phyloP scores from a whole-genome alignment of 2,329 filamentous ascomycete genomes.

The Dactylellina drechsleri region DNA sequence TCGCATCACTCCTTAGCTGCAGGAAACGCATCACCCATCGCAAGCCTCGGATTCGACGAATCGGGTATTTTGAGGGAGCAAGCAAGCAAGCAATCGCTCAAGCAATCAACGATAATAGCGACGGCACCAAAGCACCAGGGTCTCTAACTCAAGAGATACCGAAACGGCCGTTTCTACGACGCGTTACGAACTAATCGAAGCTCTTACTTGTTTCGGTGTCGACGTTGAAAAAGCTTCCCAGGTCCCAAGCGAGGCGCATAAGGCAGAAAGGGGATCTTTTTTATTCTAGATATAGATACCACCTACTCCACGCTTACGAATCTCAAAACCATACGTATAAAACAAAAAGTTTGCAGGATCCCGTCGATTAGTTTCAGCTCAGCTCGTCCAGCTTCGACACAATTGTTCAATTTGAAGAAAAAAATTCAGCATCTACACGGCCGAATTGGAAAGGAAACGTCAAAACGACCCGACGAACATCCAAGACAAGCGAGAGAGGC shows the following conservation, averaged over 20 bases:
- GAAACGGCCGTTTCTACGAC: conserved; percentile 53
- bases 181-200: conserved; percentile 45
- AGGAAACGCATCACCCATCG: conserved; percentile 44
- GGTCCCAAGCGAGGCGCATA: conserved; percentile 30
- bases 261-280: conserved; percentile 38
- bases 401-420: not conserved
- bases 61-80: conserved; percentile 53
- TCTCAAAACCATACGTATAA: not conserved
- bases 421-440: conserved; percentile 20
- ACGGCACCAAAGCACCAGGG: not conserved
- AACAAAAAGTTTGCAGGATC: not conserved
- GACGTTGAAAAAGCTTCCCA: conserved; percentile 20
- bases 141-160: conserved; percentile 35
- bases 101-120: conserved; percentile 27
- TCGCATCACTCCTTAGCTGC: conserved; percentile 34
- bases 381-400: conserved; percentile 10
- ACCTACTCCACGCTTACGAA: not conserved
- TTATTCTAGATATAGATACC: conserved; percentile 7
- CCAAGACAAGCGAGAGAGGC: conserved; percentile 41
- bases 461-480: conserved; percentile 46
- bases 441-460: conserved; percentile 35
- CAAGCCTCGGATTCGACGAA: conserved; percentile 46
- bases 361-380: not conserved
- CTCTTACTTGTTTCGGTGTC: conserved; percentile 37
- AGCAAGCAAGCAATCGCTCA: conserved; percentile 15